A percentile compares a stretch with the other conserved stretches of the same genome.
Conservation (phyloP, 768 basidiomycete species). For the Suillus placidus region DNA sequence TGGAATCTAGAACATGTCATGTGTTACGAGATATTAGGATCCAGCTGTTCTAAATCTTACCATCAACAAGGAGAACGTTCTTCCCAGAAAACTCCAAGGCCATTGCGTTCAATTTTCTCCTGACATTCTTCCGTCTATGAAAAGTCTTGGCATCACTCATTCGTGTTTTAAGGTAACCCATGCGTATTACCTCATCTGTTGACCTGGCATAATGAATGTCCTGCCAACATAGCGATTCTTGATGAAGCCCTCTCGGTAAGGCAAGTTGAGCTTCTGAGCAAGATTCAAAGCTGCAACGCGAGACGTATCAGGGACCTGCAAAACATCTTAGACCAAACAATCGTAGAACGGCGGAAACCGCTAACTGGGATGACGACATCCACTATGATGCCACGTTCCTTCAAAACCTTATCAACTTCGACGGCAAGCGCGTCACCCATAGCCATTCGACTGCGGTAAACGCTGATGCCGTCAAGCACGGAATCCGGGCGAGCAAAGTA, state of each 20-base stretch:
- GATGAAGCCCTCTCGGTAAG: conserved; percentile 97
- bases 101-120: conserved; percentile 97
- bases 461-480: conserved; percentile 95
- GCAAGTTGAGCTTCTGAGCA: conserved; percentile 85
- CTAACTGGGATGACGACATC: conserved; percentile 97
- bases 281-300: conserved; percentile 94
- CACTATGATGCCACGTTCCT: conserved; percentile 66
- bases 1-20: conserved; percentile 68
- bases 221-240: conserved; percentile 98
- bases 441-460: conserved; percentile 97
- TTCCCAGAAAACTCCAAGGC: conserved; percentile 92
- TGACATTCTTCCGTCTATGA: conserved; percentile 85
- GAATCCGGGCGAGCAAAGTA: conserved; percentile 99
- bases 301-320: conserved; percentile 91
- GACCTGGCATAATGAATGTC: conserved; percentile 99
- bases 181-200: conserved; percentile 75
- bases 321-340: neutral
- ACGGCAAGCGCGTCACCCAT: conserved; percentile 96
- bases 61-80: conserved; percentile 94
- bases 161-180: neutral
- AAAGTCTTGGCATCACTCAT: conserved; percentile 7
- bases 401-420: conserved; percentile 77
- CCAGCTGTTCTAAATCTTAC: conserved; percentile 42
- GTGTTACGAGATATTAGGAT: neutral
- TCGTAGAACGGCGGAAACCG: neutral